Evolutionary conservation across 139 green algal genomes (phyloP).

Genomic region (Trebouxia sp.): DNA sequence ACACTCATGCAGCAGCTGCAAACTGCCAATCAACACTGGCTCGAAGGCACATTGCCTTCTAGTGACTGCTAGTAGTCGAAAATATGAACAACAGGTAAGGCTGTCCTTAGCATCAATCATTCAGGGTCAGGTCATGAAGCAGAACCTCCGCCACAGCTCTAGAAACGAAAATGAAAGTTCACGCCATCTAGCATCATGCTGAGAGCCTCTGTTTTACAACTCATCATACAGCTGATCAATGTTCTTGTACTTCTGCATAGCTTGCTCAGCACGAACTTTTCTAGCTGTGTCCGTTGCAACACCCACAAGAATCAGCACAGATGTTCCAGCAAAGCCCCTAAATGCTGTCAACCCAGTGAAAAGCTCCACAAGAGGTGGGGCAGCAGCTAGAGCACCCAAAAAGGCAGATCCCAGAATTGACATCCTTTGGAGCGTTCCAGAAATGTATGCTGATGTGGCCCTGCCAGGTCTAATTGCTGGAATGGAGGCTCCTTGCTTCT

Average conservation of each 20-base stretch:
- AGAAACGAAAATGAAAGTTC: too few species aligned
- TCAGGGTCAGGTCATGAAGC: too few species aligned
- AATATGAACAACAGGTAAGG: too few species aligned
- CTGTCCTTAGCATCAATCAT: too few species aligned
- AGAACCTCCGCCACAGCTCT: too few species aligned
- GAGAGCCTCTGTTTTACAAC: neutral
- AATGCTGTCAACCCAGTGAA: constrained; percentile 71
- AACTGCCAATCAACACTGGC: too few species aligned
- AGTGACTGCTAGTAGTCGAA: too few species aligned
- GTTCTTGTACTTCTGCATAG: constrained; percentile 90
- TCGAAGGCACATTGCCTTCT: too few species aligned
- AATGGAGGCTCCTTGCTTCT: constrained; percentile 89
- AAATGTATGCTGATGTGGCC: constrained; percentile 92
- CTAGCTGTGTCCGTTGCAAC: constrained; percentile 96
- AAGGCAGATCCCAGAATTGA: constrained; percentile 93
- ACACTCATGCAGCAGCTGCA: too few species aligned
- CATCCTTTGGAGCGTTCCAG: constrained; percentile 87
- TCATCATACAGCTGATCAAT: constrained; percentile 57
- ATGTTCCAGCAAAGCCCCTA: constrained; percentile 96
- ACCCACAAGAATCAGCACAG: constrained; percentile 80
- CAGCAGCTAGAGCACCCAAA: constrained; percentile 84
- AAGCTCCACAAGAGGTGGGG: constrained; percentile 61
- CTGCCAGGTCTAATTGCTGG: constrained; percentile 82
- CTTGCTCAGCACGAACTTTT: constrained; percentile 85
- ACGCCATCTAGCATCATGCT: too few species aligned